Evolutionary conservation across 192 early-diverging fungal genomes (phyloP), one percentile per base, ranked within the genome.

Genomic region (Entophlyctis helioformis): DNA sequence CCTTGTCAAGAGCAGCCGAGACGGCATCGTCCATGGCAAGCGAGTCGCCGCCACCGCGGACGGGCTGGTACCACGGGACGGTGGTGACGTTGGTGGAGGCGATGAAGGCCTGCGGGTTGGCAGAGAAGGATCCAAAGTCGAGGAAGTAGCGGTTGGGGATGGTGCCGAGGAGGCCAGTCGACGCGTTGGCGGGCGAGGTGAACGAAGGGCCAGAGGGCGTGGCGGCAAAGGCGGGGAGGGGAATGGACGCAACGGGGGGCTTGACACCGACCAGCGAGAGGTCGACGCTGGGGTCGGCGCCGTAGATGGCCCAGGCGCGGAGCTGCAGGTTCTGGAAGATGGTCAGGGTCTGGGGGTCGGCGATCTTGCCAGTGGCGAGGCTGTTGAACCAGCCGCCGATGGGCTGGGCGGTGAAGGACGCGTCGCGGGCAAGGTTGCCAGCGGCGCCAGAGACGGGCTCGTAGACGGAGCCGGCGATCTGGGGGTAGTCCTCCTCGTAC

Each of bases 21-120:
- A 82, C 27, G 12, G 59, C 47, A 48, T 71, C 56, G 44, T 78
- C 71, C 25, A 74, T 51, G 46, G 76, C 69, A 11, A 59, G 44
- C 15, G 44, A 19, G 25, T 47, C 24, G 5, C 24, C 53, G 6
- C 42, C 15, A 37, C 39, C 48, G 33, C 50, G 23, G 5, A 44
- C 44, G 25, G 46, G 25, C 19, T 62, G 23, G 46, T 60, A 72
- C 26, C 40, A 80, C 43, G 75, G 69, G 1, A 75, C 58, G 2
- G 60, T 57, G 36, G 62, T 44, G 16, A 75, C 54, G 3, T 50
- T 57, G 24, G 41, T 19, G 0, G 42, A 12, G 35, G 41, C 55
- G 3, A 36, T 32, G 3, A 27, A 31, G 16, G 39, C 24, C 19
- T 36, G 32, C 1, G 11, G 0, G 19, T 23, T 56, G 31, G 15